phyloP scores from a whole-genome alignment of 1,139 yeast species.

The Candida freyschussii region DNA sequence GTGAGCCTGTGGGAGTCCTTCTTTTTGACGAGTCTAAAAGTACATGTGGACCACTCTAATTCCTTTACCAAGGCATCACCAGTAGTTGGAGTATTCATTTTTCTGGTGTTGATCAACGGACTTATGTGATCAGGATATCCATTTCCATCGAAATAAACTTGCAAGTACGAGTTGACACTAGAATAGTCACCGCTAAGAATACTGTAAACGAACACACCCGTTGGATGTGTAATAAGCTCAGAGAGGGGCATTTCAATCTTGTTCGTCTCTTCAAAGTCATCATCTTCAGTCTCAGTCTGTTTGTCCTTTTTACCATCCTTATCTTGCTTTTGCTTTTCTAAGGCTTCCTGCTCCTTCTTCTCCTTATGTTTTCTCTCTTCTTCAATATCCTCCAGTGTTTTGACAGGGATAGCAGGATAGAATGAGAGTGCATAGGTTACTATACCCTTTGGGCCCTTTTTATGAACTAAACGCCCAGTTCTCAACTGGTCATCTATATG shows the following conservation, averaged over 20 bases:
- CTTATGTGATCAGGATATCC: slow-evolving; percentile 59
- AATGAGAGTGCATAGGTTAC: slow-evolving; percentile 71
- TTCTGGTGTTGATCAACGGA: slow-evolving; percentile 40
- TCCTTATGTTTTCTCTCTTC: slow-evolving; percentile 40
- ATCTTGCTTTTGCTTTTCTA: slow-evolving; percentile 24
- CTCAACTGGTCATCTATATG: slow-evolving; percentile 52
- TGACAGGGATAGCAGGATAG: slow-evolving; percentile 74
- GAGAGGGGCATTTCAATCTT: slow-evolving; percentile 59
- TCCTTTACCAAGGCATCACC: slow-evolving; percentile 76
- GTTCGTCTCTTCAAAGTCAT: slow-evolving; percentile 37
- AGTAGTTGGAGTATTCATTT: slow-evolving; percentile 46
- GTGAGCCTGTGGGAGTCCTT: slow-evolving; percentile 50
- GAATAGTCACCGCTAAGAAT: slow-evolving; percentile 54
- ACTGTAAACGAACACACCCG: slow-evolving; percentile 75
- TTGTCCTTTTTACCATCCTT: slow-evolving; percentile 26
- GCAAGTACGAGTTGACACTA: slow-evolving; percentile 55
- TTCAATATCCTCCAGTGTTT: slow-evolving; percentile 66
- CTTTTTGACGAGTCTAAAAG: slow-evolving; percentile 56
- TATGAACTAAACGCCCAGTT: slow-evolving; percentile 58
- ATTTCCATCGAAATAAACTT: slow-evolving; percentile 69
- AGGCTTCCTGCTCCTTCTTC: slow-evolving; percentile 29
- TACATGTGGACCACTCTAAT: slow-evolving; percentile 64
- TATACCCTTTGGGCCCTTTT: slow-evolving; percentile 77
- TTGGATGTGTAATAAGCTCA: slow-evolving; percentile 54
- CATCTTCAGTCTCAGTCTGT: slow-evolving; percentile 33